A percentile compares a stretch with the other conserved stretches of the same genome.
These are phyloP conservation scores for Cercophora samala DNA, from an alignment of 495 filamentous ascomycete genomes.

Conservation along the genomic window DNA sequence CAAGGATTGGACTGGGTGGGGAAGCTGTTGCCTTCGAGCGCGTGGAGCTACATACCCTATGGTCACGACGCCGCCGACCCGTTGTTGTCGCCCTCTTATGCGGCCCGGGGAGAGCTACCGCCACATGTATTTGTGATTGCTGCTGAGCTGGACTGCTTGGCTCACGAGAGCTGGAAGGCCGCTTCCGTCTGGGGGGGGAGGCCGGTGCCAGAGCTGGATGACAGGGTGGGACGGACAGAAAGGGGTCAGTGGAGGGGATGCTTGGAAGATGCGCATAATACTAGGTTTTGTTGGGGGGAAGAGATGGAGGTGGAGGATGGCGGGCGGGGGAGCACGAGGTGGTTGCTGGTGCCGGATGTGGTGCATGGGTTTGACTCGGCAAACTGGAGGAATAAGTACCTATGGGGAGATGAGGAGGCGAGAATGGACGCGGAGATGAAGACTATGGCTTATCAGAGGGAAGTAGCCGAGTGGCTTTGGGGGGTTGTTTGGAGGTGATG, in stretches of 20 bases:
- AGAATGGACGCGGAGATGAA: constrained; percentile 38
- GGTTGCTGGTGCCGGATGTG: constrained; percentile 42
- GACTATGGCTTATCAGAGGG: constrained; percentile 34
- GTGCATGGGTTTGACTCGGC: constrained; percentile 39
- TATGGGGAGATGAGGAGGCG: constrained; percentile 30
- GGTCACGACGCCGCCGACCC: constrained; percentile 30
- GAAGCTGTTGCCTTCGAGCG: constrained; percentile 24
- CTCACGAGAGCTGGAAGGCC: constrained; percentile 37
- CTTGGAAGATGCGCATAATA: constrained; percentile 25
- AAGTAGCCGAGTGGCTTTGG: constrained; percentile 36
- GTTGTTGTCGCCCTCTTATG: constrained; percentile 34
- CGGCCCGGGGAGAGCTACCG: constrained; percentile 31
- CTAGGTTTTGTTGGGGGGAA: constrained; percentile 35
- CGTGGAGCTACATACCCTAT: constrained; percentile 39
- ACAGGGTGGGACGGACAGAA: constrained; percentile 27
- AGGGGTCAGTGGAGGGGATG: constrained; percentile 24
- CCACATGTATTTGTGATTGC: constrained; percentile 50
- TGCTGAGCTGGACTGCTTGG: constrained; percentile 49
- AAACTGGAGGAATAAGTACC: constrained; percentile 24
- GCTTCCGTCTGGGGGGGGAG: constrained; percentile 30
- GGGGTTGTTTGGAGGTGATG: constrained; percentile 33
- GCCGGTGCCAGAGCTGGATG: constrained; percentile 25
- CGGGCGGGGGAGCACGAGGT: constrained; percentile 27
- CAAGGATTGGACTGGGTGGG: constrained; percentile 31
- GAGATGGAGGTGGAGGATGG: constrained; percentile 17